Percentiles rank a stretch among this genome's conserved stretches.
Conservation (phyloP, 202 grass and related monocot species). For the Zoysia matrella region DNA sequence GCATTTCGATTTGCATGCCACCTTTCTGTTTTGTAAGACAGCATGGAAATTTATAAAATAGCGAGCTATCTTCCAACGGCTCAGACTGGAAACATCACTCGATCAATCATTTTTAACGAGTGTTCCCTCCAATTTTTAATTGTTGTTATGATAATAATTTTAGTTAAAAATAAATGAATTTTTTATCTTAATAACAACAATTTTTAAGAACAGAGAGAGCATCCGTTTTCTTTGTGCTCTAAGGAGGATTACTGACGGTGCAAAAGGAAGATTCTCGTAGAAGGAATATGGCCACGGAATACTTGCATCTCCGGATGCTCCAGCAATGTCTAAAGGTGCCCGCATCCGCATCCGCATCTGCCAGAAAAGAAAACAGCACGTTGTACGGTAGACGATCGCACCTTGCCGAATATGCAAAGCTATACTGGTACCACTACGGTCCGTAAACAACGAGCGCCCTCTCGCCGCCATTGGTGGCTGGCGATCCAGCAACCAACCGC, state of each 20-base stretch:
- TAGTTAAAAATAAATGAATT: neutral
- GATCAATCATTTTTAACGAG: no score
- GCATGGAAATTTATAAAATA: neutral
- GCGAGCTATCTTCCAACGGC: no score
- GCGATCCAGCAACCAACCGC: neutral
- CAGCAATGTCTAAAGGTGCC: neutral
- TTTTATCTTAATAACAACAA: neutral
- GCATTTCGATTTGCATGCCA: neutral
- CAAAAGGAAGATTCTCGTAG: neutral
- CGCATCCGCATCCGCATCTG: neutral
- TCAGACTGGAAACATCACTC: no score
- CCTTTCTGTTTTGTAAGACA: neutral
- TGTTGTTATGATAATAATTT: no score
- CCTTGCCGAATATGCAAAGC: conserved; percentile 2
- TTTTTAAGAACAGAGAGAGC: neutral
- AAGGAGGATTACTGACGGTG: neutral
- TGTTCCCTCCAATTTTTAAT: no score
- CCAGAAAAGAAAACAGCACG: neutral
- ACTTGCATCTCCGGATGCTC: neutral
- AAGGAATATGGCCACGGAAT: neutral
- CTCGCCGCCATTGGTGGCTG: neutral
- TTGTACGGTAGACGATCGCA: neutral
- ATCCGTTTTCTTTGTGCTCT: neutral
- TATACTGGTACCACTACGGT: neutral
- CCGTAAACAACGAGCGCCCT: neutral